Percentiles rank a stretch among this genome's conserved stretches.
Evolutionary conservation across 2,329 filamentous ascomycete species (phyloP).

Genomic region (Arachnomyces sp.): DNA sequence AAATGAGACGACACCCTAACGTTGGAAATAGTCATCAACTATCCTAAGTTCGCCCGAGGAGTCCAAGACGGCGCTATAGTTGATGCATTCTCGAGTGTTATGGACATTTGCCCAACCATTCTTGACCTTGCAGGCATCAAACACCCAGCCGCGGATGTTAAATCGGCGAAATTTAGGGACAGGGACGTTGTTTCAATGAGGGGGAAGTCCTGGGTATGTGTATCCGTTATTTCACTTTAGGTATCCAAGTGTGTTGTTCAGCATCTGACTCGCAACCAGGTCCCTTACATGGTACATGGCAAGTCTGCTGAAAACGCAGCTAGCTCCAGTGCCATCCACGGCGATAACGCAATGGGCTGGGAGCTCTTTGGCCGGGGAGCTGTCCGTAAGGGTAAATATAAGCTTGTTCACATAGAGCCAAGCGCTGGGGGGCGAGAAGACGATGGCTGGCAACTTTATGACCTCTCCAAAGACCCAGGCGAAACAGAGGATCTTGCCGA

Average conservation of each 20-base stretch:
- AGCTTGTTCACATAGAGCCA: conserved; percentile 38
- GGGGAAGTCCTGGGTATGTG: conserved; percentile 28
- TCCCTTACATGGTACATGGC: too few relatives aligned
- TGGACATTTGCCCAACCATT: conserved; percentile 30
- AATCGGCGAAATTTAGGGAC: conserved; percentile 15
- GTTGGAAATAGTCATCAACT: conserved; percentile 23
- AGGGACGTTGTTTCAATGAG: conserved; percentile 25
- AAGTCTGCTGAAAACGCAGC: conserved; percentile 5
- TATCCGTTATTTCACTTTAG: conserved; percentile 7
- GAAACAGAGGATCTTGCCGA: conserved; percentile 34
- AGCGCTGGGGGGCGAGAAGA: conserved; percentile 32
- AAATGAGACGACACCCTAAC: too few relatives aligned
- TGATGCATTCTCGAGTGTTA: conserved; percentile 29
- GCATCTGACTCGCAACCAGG: conserved; percentile 10
- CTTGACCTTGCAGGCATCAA: conserved; percentile 26
- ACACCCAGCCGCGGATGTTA: conserved; percentile 19
- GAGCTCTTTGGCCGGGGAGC: conserved; percentile 29
- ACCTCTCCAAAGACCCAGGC: conserved; percentile 39
- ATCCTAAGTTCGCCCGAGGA: conserved; percentile 8
- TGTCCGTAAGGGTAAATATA: conserved; percentile 29
- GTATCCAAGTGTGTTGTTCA: not conserved
- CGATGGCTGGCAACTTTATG: conserved; percentile 45
- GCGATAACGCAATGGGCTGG: conserved; percentile 23
- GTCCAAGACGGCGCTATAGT: conserved; percentile 13
- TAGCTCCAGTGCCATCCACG: conserved; percentile 10